phyloP scores from a whole-genome alignment of 345 rosid species.

The Dipteronia sinensis region DNA sequence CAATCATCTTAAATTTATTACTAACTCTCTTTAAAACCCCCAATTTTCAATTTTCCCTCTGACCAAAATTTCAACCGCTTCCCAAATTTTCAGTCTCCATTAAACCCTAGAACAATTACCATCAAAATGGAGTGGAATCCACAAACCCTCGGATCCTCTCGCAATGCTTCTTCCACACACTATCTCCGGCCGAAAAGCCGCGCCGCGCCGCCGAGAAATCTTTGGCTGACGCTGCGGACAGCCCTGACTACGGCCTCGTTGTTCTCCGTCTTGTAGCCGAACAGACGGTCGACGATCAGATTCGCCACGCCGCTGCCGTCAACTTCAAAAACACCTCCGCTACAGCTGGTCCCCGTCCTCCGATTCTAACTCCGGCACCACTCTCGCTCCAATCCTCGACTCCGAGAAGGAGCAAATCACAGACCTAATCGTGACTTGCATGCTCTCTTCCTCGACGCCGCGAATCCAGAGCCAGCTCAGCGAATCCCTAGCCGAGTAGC shows the following conservation, averaged over 20 bases:
- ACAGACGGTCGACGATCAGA: constrained; percentile 70
- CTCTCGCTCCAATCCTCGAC: constrained; percentile 47
- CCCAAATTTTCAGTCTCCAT: constrained; percentile 4
- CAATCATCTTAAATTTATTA: too few species aligned
- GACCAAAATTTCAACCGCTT: constrained; percentile 14
- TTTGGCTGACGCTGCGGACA: constrained; percentile 58
- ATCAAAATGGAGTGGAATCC: constrained; percentile 62
- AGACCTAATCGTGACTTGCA: constrained; percentile 69
- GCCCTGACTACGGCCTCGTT: constrained; percentile 71
- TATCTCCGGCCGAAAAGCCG: constrained; percentile 75
- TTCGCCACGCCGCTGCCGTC: constrained; percentile 94
- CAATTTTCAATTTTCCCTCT: constrained; percentile 14
- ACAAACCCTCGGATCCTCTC: constrained; percentile 70
- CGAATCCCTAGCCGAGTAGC: constrained; percentile 84
- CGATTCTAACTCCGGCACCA: constrained; percentile 36
- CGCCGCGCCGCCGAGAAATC: constrained; percentile 85
- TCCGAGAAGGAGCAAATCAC: constrained; percentile 86
- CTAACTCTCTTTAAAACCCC: neutral
- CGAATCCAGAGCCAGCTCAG: constrained; percentile 92
- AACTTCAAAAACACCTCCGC: constrained; percentile 94
- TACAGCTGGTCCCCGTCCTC: constrained; percentile 66
- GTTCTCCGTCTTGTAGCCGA: constrained; percentile 87
- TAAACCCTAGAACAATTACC: constrained; percentile 5
- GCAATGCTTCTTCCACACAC: constrained; percentile 77
- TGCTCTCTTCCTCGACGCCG: constrained; percentile 69